A percentile compares a stretch with the other conserved stretches of the same genome.
These are phyloP conservation scores for Gynandropsis gynandra DNA, from an alignment of 345 rosid species.

Conservation along the genomic window DNA sequence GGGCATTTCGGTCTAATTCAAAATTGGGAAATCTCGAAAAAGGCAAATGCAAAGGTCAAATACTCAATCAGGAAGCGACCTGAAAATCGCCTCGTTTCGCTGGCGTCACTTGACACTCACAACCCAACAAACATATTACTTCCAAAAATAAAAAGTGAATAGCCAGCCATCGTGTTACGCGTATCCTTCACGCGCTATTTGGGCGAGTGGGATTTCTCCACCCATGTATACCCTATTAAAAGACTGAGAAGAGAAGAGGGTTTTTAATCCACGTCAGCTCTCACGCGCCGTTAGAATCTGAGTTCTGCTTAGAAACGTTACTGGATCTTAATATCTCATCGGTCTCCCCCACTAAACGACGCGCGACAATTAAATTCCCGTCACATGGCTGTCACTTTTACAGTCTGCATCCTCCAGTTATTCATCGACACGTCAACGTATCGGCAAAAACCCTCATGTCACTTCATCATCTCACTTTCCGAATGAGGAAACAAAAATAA, in stretches of 20 bases:
- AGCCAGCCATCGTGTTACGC: no score
- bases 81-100: not conserved
- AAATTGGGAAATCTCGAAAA: conserved; percentile 1
- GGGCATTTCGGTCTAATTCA: no score
- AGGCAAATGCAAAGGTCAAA: conserved; percentile 19
- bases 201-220: no score
- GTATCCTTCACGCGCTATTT: no score
- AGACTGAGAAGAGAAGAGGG: no score
- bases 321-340: conserved; percentile 11
- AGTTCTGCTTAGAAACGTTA: conserved; percentile 8
- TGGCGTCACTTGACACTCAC: no score
- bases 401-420: conserved; percentile 18
- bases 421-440: conserved; percentile 15
- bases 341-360: conserved; percentile 17
- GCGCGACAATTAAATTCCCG: not conserved
- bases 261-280: not conserved
- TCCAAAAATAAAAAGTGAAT: no score
- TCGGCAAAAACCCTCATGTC: conserved; percentile 10
- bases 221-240: no score
- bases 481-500: not conserved
- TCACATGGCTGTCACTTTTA: conserved; percentile 29
- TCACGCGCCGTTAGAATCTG: conserved; percentile 11
- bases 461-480: conserved; percentile 8
- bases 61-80: conserved; percentile 17
- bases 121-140: no score